Conservation (phyloP, 129 eudicot species). For the Logfia minima region DNA sequence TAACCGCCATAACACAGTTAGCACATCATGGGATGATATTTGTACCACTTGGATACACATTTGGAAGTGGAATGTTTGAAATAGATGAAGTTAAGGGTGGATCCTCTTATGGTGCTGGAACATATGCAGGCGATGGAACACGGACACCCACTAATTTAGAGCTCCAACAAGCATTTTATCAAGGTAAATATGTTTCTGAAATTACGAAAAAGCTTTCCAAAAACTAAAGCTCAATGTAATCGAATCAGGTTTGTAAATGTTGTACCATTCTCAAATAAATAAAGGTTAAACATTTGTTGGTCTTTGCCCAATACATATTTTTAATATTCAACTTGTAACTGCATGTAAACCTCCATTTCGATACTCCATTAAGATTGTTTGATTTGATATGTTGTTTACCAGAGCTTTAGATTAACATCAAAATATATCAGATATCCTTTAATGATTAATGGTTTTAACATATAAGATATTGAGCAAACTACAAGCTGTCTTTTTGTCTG, state of each 20-base stretch:
- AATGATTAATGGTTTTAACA: background rate
- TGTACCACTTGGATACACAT: conserved; percentile 85
- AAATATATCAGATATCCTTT: background rate
- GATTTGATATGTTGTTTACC: background rate
- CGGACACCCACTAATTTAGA: conserved; percentile 72
- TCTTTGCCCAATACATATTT: background rate
- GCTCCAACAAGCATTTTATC: conserved; percentile 79
- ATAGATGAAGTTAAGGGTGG: conserved; percentile 81
- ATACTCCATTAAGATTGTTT: conserved; percentile 1
- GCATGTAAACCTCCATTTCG: conserved; percentile 2
- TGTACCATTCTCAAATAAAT: background rate
- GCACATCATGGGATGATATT: conserved; percentile 86
- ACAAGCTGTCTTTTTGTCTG: background rate
- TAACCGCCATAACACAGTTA: conserved; percentile 75
- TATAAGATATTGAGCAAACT: background rate
- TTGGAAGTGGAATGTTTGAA: conserved; percentile 81
- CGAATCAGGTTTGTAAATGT: background rate
- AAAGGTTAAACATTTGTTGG: background rate
- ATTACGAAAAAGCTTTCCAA: conserved; percentile 61
- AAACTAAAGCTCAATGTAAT: conserved; percentile 28
- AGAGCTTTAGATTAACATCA: background rate
- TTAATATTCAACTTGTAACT: background rate
- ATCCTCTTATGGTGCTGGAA: conserved; percentile 84
- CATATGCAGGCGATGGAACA: conserved; percentile 78
- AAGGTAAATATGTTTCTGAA: conserved; percentile 79